phyloP scores from a whole-genome alignment of 768 basidiomycete species.

The Macrolepiota fuliginosa region DNA sequence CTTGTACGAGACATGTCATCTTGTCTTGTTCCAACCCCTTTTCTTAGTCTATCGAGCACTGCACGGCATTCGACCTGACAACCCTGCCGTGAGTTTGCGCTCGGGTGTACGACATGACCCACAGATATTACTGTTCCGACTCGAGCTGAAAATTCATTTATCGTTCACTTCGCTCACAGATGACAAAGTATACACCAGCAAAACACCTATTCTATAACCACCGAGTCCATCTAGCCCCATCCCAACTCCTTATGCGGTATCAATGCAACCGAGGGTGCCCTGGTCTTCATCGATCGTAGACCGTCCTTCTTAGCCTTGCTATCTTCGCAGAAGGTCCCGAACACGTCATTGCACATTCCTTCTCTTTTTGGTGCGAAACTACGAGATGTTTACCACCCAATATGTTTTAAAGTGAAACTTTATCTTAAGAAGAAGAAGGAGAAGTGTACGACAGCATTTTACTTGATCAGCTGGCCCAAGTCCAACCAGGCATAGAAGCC shows the following conservation, averaged over 20 bases:
- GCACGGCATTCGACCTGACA: not conserved
- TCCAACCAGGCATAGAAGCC: conserved; percentile 1
- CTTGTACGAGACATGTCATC: conserved; percentile 1
- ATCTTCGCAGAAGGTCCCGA: not conserved
- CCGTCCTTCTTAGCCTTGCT: not conserved
- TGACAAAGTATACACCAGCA: not conserved
- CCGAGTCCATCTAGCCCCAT: conserved; percentile 1
- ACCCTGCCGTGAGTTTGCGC: not conserved
- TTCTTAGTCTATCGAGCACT: not conserved
- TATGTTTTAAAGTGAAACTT: not conserved
- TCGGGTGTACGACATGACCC: not conserved
- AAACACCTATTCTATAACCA: not conserved
- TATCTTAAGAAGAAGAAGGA: not conserved
- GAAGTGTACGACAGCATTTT: not conserved
- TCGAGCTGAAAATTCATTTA: conserved; percentile 2
- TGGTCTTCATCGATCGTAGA: too few species aligned
- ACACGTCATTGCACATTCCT: not conserved
- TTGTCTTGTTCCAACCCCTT: not conserved
- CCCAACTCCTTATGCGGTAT: not conserved
- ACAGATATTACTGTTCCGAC: not conserved
- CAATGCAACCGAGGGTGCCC: not conserved
- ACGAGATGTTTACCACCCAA: not conserved
- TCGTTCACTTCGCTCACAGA: not conserved
- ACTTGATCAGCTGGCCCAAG: conserved; percentile 1
- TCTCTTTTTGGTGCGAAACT: not conserved